Base-by-base conservation (phyloP, 495 filamentous ascomycete species). In the Lophiotrema nucula region DNA sequence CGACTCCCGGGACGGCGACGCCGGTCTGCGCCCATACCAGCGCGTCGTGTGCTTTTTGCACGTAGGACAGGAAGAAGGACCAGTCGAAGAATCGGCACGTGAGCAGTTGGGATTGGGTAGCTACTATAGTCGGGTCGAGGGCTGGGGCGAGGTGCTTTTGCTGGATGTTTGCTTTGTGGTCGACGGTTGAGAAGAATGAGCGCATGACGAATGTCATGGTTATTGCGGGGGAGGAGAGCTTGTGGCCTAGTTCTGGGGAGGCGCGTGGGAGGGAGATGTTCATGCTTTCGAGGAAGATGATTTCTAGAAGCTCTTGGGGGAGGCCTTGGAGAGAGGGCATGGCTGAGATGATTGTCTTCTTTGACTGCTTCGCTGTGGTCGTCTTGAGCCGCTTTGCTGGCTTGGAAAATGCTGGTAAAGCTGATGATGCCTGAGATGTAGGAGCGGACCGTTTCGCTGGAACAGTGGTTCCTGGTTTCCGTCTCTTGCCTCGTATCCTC, bases 221-320 rank as follows among this genome's bases (percentile, higher is more conserved):
- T 23, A 66, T 49, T 21, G 51, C 21, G 19, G 21, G 16, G 4
- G 57, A 54, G 16, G 58, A 58, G 2, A 66, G 51, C 15, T 50
- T 56, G 38, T 16, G 47, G 11, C 51, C 63, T 5, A 66, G 35
- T 15, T 47, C 37, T 6, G 53, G 58, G 12, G 53, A 66, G 8
- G 49, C 43, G 2, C 53, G 53, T 6, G 63, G 63, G 10, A 66
- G 58, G 2, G 47, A 49, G 27, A 62, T 58, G 33, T 66, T 66
- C 58, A 61, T 62, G 53, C 52, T 58, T 43, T 58, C 33, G 16
- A 66, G 63, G 48, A 66, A 66, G 5, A 66, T 53, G 1, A 58
- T 58, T 41, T 66, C 57, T 2, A 66, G 53, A 15, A 66, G 39
- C 33, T 66, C 63, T 16, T 53, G 52, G 25, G 63, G 63, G 6